Evolutionary conservation across 2,329 filamentous ascomycete genomes (phyloP).

Genomic region (Microdochium nivale): DNA sequence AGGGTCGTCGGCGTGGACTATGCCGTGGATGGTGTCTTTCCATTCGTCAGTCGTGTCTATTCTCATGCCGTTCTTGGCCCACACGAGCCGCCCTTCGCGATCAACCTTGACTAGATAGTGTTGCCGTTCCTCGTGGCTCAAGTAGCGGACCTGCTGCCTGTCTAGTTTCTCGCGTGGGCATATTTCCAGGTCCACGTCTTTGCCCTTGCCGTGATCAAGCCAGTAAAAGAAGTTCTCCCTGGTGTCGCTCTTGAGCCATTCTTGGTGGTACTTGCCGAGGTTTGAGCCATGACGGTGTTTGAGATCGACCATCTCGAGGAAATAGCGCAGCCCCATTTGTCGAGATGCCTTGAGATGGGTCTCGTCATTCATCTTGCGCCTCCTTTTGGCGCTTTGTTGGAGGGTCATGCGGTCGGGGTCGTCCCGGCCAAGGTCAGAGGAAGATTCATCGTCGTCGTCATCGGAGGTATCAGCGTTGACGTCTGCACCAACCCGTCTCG

Average conservation of each 20-base stretch:
- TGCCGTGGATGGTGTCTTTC: slow-evolving; percentile 72
- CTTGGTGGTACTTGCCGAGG: slow-evolving; percentile 69
- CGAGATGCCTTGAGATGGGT: slow-evolving; percentile 47
- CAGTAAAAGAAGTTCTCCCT: slow-evolving; percentile 91
- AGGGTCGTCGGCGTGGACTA: slow-evolving; percentile 53
- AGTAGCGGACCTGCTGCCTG: slow-evolving; percentile 71
- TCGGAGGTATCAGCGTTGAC: slow-evolving; percentile 38
- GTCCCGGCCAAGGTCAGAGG: slow-evolving; percentile 17
- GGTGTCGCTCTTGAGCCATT: slow-evolving; percentile 72
- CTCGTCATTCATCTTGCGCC: slow-evolving; percentile 38
- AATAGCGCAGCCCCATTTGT: slow-evolving; percentile 80
- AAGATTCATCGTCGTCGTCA: slow-evolving; percentile 22
- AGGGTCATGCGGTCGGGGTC: slow-evolving; percentile 16
- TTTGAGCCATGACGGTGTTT: slow-evolving; percentile 87
- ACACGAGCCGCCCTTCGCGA: slow-evolving; percentile 65
- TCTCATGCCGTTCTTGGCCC: slow-evolving; percentile 72
- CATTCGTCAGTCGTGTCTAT: slow-evolving; percentile 71
- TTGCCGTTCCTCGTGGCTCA: slow-evolving; percentile 72
- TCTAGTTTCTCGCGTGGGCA: slow-evolving; percentile 70
- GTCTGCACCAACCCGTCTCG: slow-evolving; percentile 63
- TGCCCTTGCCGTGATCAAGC: slow-evolving; percentile 76
- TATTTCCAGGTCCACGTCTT: slow-evolving; percentile 56
- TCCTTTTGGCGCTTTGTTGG: slow-evolving; percentile 27
- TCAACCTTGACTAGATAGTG: slow-evolving; percentile 76
- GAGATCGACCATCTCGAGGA: slow-evolving; percentile 73